Evolutionary conservation across 306 rosid genomes (phyloP).

Genomic region (Spatholobus suberectus): DNA sequence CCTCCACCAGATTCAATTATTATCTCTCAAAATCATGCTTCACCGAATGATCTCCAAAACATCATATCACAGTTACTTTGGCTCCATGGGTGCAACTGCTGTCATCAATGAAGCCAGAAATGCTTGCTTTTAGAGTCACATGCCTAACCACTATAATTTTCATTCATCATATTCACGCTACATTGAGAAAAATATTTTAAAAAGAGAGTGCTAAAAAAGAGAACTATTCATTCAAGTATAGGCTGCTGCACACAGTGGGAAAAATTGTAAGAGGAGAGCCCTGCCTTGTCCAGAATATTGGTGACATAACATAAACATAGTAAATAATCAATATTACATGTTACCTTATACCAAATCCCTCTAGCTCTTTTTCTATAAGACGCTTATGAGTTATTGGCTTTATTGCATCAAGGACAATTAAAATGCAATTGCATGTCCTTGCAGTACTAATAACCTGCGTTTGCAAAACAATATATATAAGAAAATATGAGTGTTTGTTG

Average conservation of each 20-base stretch:
- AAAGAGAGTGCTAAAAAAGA: not conserved
- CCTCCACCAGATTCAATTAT: constrained; percentile 24
- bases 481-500: constrained; percentile 25
- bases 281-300: constrained; percentile 5
- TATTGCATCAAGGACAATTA: constrained; percentile 97
- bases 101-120: constrained; percentile 19
- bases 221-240: not conserved
- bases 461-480: constrained; percentile 36
- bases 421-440: constrained; percentile 97
- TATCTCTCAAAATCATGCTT: constrained; percentile 8
- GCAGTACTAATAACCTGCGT: constrained; percentile 97
- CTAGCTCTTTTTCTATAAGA: constrained; percentile 94
- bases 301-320: constrained; percentile 10
- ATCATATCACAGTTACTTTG: constrained; percentile 23
- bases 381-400: constrained; percentile 99
- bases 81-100: constrained; percentile 12
- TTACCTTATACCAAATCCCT: constrained; percentile 99
- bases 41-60: constrained; percentile 26
- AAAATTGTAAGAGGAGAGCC: not conserved
- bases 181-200: constrained; percentile 22
- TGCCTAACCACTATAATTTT: constrained; percentile 25
- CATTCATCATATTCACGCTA: constrained; percentile 27
- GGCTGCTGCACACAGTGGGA: not conserved
- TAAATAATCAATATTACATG: constrained; percentile 35
- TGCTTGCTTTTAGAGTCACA: constrained; percentile 12